These are phyloP conservation scores for Mytilinidion resinicola DNA, from an alignment of 495 filamentous ascomycete species.

Conservation along the genomic window DNA sequence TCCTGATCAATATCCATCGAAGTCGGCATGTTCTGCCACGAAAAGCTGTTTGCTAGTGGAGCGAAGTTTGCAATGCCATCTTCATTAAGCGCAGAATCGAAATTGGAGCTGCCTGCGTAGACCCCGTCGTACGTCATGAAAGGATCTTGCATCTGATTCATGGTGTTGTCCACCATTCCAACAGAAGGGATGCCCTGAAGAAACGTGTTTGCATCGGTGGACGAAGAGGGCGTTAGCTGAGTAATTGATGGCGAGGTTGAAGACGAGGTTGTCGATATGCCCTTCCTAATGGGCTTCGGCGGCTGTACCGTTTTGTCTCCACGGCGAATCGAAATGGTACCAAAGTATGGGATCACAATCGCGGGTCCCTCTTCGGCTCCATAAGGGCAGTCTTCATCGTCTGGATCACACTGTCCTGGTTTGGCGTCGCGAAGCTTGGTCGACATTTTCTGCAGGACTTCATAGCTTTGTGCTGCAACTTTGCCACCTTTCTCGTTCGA, in stretches of 20 bases:
- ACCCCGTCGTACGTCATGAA: constrained; percentile 30
- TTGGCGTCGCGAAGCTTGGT: constrained; percentile 25
- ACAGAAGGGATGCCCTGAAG: neutral
- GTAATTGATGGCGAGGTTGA: neutral
- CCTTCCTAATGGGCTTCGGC: neutral
- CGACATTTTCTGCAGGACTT: constrained; percentile 39
- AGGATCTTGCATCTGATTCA: constrained; percentile 12
- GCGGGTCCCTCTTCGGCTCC: constrained; percentile 4
- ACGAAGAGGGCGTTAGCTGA: neutral
- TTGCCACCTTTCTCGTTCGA: constrained; percentile 40
- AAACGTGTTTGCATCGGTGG: constrained; percentile 11
- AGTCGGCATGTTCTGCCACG: constrained; percentile 20
- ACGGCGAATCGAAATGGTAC: constrained; percentile 27
- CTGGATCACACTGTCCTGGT: neutral
- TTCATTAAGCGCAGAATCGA: constrained; percentile 21
- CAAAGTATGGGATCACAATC: constrained; percentile 30
- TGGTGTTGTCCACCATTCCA: neutral
- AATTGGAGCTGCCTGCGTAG: constrained; percentile 21
- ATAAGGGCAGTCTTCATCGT: constrained; percentile 1
- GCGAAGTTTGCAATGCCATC: constrained; percentile 22
- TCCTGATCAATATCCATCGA: constrained; percentile 35
- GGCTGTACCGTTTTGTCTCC: constrained; percentile 6
- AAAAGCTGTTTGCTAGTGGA: constrained; percentile 23
- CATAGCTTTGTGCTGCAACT: constrained; percentile 44
- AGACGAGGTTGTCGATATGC: neutral